Conservation (phyloP, 2,329 filamentous ascomycete genomes). For the Atkinsonella hypoxylon region DNA sequence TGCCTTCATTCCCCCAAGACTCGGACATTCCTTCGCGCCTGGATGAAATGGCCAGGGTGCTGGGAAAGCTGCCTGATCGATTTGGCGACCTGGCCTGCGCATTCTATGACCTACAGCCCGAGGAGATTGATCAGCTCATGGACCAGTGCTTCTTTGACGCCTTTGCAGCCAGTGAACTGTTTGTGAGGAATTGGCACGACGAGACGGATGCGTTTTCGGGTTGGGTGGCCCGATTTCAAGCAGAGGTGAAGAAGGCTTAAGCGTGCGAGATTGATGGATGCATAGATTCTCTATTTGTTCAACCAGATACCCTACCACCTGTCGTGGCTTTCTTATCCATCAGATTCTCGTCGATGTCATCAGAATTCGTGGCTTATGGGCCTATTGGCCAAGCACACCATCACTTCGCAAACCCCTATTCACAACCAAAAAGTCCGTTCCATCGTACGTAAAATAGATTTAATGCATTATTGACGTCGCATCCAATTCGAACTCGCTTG, state of each 20-base stretch:
- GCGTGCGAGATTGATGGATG: no score
- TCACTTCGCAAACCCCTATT: background rate
- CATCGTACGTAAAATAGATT: background rate
- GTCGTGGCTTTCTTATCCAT: no score
- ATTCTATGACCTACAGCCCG: constrained; percentile 58
- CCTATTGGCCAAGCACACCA: no score
- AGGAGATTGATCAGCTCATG: constrained; percentile 46
- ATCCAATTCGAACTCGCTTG: background rate
- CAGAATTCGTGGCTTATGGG: no score
- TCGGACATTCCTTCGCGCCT: constrained; percentile 28
- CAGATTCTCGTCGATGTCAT: no score
- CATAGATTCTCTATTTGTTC: no score
- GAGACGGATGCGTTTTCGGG: constrained; percentile 63
- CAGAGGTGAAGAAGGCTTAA: constrained; percentile 34
- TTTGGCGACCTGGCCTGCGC: constrained; percentile 59
- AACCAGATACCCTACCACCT: no score
- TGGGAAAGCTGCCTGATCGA: constrained; percentile 51
- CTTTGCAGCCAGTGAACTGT: constrained; percentile 39
- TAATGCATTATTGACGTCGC: background rate
- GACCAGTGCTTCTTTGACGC: constrained; percentile 49
- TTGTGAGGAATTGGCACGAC: constrained; percentile 50
- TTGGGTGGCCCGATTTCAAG: constrained; percentile 54
- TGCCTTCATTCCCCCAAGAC: constrained; percentile 30
- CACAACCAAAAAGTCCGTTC: background rate
- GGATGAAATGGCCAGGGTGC: constrained; percentile 42